Percentiles rank a stretch among this genome's conserved stretches.
phyloP scores from a whole-genome alignment of 176 grass and related monocot genomes.

The Lolium rigidum region DNA sequence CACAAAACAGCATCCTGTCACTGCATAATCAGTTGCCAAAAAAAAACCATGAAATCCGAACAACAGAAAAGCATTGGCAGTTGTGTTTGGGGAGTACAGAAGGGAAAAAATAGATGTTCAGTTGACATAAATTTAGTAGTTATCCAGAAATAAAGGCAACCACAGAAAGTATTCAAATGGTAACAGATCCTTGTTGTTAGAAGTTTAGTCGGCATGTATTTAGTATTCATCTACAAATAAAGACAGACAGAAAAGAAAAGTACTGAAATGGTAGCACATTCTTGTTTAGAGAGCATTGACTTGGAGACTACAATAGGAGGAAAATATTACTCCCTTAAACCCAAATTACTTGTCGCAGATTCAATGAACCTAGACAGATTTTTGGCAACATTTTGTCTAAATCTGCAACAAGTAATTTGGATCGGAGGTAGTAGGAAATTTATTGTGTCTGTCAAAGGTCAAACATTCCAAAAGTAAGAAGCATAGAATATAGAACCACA shows the following conservation, averaged over 20 bases:
- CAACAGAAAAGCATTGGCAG: slow-evolving; percentile 14
- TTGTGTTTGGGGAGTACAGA: neutral
- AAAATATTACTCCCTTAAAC: neutral
- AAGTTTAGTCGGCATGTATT: neutral
- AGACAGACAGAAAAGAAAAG: neutral
- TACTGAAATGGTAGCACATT: neutral
- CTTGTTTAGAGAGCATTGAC: slow-evolving; percentile 12
- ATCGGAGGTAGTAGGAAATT: neutral
- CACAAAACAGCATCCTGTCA: neutral
- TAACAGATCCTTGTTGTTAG: slow-evolving; percentile 8
- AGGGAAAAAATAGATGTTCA: neutral
- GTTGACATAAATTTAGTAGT: slow-evolving; percentile 10
- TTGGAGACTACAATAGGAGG: neutral
- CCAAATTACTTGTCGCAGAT: no score
- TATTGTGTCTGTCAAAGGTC: neutral
- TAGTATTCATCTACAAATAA: neutral
- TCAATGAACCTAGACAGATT: no score
- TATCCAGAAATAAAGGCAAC: neutral
- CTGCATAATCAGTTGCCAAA: slow-evolving; percentile 3
- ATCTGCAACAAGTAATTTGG: no score
- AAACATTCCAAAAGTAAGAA: slow-evolving; percentile 13
- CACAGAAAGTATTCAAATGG: neutral
- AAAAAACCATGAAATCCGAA: neutral
- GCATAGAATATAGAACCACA: slow-evolving; percentile 29
- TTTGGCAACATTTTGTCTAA: no score